These are phyloP conservation scores for Dysphania ambrosioides DNA, from an alignment of 148 eudicot species.

Conservation along the genomic window DNA sequence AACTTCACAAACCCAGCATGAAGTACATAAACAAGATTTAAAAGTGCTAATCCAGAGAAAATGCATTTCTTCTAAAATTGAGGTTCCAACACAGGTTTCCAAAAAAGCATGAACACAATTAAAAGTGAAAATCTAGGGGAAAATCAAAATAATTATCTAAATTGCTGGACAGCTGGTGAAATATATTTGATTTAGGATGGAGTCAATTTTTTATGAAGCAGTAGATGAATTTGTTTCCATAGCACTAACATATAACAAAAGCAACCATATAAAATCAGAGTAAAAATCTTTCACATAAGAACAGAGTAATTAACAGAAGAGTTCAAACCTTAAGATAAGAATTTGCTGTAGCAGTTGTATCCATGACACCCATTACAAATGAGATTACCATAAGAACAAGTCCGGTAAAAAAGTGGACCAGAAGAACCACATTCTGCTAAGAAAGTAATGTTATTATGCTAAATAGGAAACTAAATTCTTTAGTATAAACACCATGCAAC, in stretches of 20 bases:
- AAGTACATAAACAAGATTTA: background rate
- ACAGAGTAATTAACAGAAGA: background rate
- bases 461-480: background rate
- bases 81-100: too few species aligned
- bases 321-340: conserved; percentile 77
- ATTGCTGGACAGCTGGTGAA: background rate
- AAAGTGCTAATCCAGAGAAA: background rate
- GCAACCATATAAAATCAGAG: background rate
- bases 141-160: background rate
- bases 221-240: background rate
- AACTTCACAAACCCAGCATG: background rate
- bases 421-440: conserved; percentile 82
- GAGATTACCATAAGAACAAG: conserved; percentile 92
- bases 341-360: conserved; percentile 61
- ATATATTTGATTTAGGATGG: too few species aligned
- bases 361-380: conserved; percentile 82
- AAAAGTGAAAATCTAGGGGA: background rate
- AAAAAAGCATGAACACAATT: background rate
- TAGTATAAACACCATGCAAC: conserved; percentile 15
- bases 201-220: background rate
- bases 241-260: background rate
- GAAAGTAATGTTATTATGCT: background rate
- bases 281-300: conserved; percentile 6
- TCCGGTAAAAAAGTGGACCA: conserved; percentile 88
- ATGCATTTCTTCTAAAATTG: too few species aligned